phyloP scores from a whole-genome alignment of 257 asterid genomes.

The Nicotiana sylvestris region DNA sequence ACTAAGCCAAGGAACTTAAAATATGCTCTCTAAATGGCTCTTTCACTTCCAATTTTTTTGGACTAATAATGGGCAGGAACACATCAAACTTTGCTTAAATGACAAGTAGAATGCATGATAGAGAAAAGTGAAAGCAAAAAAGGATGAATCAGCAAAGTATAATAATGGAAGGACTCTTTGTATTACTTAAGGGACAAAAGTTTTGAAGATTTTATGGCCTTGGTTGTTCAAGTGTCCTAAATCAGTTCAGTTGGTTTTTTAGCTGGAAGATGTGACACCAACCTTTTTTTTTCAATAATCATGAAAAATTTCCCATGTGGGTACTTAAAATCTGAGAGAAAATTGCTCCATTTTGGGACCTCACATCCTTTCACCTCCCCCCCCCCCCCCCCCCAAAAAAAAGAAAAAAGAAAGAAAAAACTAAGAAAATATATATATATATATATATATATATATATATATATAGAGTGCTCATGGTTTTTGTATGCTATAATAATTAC shows the following conservation, averaged over 20 bases:
- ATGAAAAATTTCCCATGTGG: not conserved
- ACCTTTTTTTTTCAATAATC: not conserved
- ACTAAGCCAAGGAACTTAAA: not conserved
- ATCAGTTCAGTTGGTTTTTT: not conserved
- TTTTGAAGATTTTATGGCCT: constrained; percentile 2
- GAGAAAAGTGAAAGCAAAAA: constrained; percentile 12
- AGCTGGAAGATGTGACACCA: constrained; percentile 11
- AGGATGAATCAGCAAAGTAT: not conserved
- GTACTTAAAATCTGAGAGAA: constrained; percentile 1
- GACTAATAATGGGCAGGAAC: not conserved
- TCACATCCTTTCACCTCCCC: not conserved
- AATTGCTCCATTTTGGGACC: not conserved
- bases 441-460: not conserved
- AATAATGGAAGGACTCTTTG: constrained; percentile 9
- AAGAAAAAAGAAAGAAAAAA: not conserved
- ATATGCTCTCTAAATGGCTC: not conserved
- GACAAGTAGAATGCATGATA: constrained; percentile 8
- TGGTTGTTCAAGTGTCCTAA: constrained; percentile 8
- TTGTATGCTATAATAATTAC: not conserved
- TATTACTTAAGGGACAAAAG: not conserved
- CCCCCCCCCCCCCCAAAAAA: too few species aligned
- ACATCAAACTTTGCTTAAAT: constrained; percentile 14
- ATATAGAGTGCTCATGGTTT: not conserved
- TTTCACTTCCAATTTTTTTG: not conserved
- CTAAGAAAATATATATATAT: not conserved